Evolutionary conservation across 192 early-diverging fungal genomes (phyloP).

Genomic region (Diversispora epigaea): DNA sequence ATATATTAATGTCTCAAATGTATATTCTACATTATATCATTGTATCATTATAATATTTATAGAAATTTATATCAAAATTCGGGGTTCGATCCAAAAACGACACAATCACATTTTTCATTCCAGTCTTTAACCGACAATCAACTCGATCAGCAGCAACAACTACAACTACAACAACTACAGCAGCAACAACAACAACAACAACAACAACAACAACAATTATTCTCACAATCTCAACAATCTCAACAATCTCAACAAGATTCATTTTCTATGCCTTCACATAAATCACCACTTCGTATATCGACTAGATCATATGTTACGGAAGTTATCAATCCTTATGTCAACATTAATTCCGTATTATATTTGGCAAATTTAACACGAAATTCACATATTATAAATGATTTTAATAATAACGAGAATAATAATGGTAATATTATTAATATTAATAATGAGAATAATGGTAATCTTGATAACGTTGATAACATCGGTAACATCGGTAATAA

Average conservation of each 20-base stretch:
- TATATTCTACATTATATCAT: too few species aligned
- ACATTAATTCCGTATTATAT: slow-evolving; percentile 26
- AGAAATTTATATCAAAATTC: too few species aligned
- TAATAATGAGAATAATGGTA: too few species aligned
- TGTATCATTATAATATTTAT: too few species aligned
- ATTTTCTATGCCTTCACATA: not conserved
- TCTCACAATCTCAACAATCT: not conserved
- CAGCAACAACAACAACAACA: not conserved
- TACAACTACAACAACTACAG: not conserved
- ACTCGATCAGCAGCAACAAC: not conserved
- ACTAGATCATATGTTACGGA: slow-evolving; percentile 14
- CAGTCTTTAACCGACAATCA: not conserved
- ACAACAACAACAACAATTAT: not conserved
- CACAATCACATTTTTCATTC: too few species aligned
- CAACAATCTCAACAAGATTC: not conserved
- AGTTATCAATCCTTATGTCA: slow-evolving; percentile 12
- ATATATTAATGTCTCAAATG: not conserved
- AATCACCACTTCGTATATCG: slow-evolving; percentile 17
- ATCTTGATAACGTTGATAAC: too few species aligned
- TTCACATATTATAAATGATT: slow-evolving; percentile 26
- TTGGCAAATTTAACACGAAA: slow-evolving; percentile 19
- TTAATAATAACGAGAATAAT: not conserved
- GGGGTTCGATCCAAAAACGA: too few species aligned
- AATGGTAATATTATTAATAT: too few species aligned
- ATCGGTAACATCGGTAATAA: not conserved